Percentiles rank a stretch among this genome's conserved stretches.
Evolutionary conservation across 768 basidiomycete genomes (phyloP).

Genomic region (Hemileccinum rubropunctum): DNA sequence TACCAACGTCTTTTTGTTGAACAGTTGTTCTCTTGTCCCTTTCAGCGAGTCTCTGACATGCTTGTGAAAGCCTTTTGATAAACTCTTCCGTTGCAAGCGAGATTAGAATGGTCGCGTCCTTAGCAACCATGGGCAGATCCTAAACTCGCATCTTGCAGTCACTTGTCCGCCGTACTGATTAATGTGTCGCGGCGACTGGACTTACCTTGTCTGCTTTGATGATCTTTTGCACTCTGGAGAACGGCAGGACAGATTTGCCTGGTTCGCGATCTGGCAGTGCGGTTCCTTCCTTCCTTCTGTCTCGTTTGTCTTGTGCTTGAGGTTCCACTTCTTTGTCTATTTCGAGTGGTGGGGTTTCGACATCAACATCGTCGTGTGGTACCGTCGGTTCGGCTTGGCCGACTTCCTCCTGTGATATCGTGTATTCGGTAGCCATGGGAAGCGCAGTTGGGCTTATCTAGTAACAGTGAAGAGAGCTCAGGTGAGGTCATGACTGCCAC

Average conservation of each 20-base stretch:
- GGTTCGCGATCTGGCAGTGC: slow-evolving; percentile 34
- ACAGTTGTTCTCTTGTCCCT: slow-evolving; percentile 72
- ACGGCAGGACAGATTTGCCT: slow-evolving; percentile 75
- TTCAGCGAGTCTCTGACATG: slow-evolving; percentile 66
- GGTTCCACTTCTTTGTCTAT: slow-evolving; percentile 7
- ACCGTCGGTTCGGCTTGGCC: slow-evolving; percentile 2
- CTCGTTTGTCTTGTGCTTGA: slow-evolving; percentile 9
- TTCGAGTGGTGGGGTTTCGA: background rate
- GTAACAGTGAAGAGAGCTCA: background rate
- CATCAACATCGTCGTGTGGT: slow-evolving; percentile 6
- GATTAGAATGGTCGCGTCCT: slow-evolving; percentile 77
- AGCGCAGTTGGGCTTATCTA: background rate
- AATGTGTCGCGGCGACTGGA: slow-evolving; percentile 5
- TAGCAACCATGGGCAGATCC: slow-evolving; percentile 75
- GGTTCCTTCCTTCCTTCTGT: slow-evolving; percentile 19
- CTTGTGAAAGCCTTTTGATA: slow-evolving; percentile 69
- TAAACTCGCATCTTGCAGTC: slow-evolving; percentile 25
- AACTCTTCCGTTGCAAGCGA: slow-evolving; percentile 88
- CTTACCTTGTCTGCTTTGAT: slow-evolving; percentile 81
- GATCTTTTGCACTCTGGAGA: slow-evolving; percentile 78
- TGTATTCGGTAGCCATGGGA: slow-evolving; percentile 16
- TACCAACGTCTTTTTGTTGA: slow-evolving; percentile 79
- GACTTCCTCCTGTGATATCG: slow-evolving; percentile 3
- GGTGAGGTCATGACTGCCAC: slow-evolving; percentile 4
- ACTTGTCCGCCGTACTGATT: background rate